These are phyloP conservation scores for Haplosporangium sp. DNA, from an alignment of 371 early-diverging fungal genomes.

Conservation along the genomic window DNA sequence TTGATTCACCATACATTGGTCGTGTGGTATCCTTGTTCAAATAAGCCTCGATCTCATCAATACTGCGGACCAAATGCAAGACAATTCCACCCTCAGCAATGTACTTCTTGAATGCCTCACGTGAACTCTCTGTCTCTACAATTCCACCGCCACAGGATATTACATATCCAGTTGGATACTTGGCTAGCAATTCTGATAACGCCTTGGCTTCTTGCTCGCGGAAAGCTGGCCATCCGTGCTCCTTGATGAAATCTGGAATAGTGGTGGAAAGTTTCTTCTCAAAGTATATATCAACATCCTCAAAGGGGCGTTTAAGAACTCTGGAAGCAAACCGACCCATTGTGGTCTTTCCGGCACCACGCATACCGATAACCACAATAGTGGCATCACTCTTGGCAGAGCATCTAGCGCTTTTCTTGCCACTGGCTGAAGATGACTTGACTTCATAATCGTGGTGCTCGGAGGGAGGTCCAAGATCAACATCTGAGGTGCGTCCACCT, in stretches of 20 bases:
- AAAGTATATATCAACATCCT: slow-evolving; percentile 92
- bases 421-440: slow-evolving; percentile 13
- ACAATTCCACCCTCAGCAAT: slow-evolving; percentile 71
- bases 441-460: slow-evolving; percentile 56
- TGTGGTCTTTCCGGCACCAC: slow-evolving; percentile 96
- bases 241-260: slow-evolving; percentile 83
- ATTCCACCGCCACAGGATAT: slow-evolving; percentile 97
- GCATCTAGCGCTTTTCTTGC: slow-evolving; percentile 8
- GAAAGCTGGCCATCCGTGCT: slow-evolving; percentile 93
- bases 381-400: slow-evolving; percentile 59
- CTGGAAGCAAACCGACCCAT: slow-evolving; percentile 83
- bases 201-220: slow-evolving; percentile 78
- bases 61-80: slow-evolving; percentile 85
- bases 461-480: slow-evolving; percentile 71
- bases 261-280: slow-evolving; percentile 75
- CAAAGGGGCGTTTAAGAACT: slow-evolving; percentile 75
- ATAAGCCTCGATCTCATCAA: slow-evolving; percentile 83
- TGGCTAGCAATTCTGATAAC: slow-evolving; percentile 67
- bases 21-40: slow-evolving; percentile 84
- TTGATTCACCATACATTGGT: slow-evolving; percentile 88
- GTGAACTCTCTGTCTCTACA: slow-evolving; percentile 84
- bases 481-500: slow-evolving; percentile 78
- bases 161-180: slow-evolving; percentile 68
- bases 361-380: slow-evolving; percentile 95
- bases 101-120: slow-evolving; percentile 65